Conservation (phyloP, 176 grass and related monocot genomes). For the Tillandsia leiboldiana region DNA sequence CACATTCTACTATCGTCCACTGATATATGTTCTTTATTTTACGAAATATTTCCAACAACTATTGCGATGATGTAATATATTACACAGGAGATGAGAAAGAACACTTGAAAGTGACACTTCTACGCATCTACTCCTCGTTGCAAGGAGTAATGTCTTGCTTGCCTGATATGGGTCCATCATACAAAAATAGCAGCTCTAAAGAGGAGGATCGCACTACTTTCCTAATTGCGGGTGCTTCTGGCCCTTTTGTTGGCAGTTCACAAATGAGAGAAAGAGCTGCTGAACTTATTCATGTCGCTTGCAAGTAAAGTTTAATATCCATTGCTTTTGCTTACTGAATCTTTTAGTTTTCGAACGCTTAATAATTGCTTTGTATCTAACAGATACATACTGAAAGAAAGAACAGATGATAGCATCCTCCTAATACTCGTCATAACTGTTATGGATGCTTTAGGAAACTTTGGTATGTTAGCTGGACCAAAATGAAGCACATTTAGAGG, state of each 20-base stretch:
- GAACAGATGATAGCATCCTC: constrained; percentile 93
- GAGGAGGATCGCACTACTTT: constrained; percentile 31
- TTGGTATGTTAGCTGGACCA: constrained; percentile 46
- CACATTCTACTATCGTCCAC: too few species aligned
- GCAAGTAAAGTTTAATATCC: constrained; percentile 49
- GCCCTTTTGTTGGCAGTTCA: constrained; percentile 60
- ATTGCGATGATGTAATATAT: too few species aligned
- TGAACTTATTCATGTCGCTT: constrained; percentile 65
- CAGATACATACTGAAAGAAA: constrained; percentile 94
- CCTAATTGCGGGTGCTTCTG: constrained; percentile 74
- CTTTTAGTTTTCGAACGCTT: constrained; percentile 16
- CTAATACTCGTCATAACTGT: constrained; percentile 67
- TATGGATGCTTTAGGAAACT: constrained; percentile 94
- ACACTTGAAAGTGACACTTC: constrained; percentile 84
- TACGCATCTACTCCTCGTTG: constrained; percentile 84
- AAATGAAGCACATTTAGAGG: background rate
- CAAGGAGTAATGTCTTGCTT: constrained; percentile 98
- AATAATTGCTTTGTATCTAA: constrained; percentile 22
- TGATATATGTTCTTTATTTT: too few species aligned
- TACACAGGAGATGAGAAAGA: constrained; percentile 86
- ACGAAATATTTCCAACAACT: too few species aligned
- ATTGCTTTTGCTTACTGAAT: constrained; percentile 11
- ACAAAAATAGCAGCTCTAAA: constrained; percentile 53
- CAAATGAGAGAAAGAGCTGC: constrained; percentile 94
- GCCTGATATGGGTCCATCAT: constrained; percentile 76